phyloP scores from a whole-genome alignment of 2,329 filamentous ascomycete species.

The Cercospora sp. region DNA sequence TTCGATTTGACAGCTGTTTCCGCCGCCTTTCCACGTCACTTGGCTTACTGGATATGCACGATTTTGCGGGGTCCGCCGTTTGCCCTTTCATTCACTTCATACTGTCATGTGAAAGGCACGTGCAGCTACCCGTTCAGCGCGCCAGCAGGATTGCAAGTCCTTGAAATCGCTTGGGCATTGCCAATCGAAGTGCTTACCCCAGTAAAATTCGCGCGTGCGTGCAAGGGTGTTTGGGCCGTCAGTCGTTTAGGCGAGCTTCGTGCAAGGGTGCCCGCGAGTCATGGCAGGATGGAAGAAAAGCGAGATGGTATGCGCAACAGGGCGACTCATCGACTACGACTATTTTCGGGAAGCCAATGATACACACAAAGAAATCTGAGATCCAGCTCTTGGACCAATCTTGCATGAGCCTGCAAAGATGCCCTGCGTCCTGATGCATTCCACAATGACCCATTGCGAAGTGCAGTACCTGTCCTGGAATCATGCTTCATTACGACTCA shows the following conservation, averaged over 20 bases:
- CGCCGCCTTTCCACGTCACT: background rate
- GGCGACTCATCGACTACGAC: background rate
- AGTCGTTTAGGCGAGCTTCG: constrained; percentile 5
- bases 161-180: background rate
- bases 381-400: background rate
- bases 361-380: background rate
- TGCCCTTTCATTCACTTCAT: constrained; percentile 12
- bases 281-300: background rate
- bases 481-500: background rate
- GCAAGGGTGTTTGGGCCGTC: constrained; percentile 3
- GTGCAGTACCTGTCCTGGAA: background rate
- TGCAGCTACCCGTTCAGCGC: background rate
- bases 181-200: constrained; percentile 2
- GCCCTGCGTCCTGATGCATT: background rate
- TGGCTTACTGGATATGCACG: constrained; percentile 7
- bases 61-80: background rate
- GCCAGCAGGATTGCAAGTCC: constrained; percentile 5
- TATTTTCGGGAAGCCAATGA: background rate
- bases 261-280: constrained; percentile 8
- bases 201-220: background rate
- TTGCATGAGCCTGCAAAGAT: background rate
- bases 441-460: background rate
- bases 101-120: constrained; percentile 12
- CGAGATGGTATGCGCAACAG: background rate
- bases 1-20: background rate